Base-by-base conservation (phyloP, 805 yeast genomes). In the Metschnikowia arizonensis region DNA sequence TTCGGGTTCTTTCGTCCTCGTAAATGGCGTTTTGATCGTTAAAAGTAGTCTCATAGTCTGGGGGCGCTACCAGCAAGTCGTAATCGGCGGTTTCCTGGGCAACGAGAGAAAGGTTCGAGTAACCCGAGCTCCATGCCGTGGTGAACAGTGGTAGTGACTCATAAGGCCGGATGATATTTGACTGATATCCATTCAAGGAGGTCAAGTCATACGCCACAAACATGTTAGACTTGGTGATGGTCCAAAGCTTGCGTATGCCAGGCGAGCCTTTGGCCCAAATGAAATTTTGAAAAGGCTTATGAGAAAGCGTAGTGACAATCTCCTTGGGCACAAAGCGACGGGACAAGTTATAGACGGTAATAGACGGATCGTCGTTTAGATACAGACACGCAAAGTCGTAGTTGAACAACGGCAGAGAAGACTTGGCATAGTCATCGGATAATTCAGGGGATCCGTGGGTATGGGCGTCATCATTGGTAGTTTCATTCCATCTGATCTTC, bases 281-380 rank as follows among this genome's bases (percentile, higher is more conserved):
- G 49, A 71, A 71, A 53, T 70, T 71, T 44, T 63, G 74, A 44
- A 68, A 60, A 1, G 75, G 71, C 42, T 63, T 68, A 14, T 54
- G 52, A 1, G 79, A 74, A 24, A 73, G 65, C 25, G 77, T 71
- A 69, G 82, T 81, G 6, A 73, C 60, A 7, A 87, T 58, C n/a
- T 83, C 88, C 8, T 74, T 73, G 1, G 97, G 96, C 18, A 89
- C 76, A 58, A 76, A 83, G 52, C 82, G 85, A 50, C 96, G 70
- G 30, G 74, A 74, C 41, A 88, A 68, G 34, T 81, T 82, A 76
- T 86, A 88, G 3, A 88, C 74, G 40, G 83, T 80, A 5, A 85
- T 73, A 25, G 79, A 76, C 1, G 85, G 77, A 55, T 85, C 95
- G 56, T 85, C 89, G 40, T 82, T 83, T 53, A 85, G 65, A 45